Evolutionary conservation across 1,284 basidiomycete genomes (phyloP), one percentile per base, ranked within the genome.

Genomic region (Heterobasidion occidentale): DNA sequence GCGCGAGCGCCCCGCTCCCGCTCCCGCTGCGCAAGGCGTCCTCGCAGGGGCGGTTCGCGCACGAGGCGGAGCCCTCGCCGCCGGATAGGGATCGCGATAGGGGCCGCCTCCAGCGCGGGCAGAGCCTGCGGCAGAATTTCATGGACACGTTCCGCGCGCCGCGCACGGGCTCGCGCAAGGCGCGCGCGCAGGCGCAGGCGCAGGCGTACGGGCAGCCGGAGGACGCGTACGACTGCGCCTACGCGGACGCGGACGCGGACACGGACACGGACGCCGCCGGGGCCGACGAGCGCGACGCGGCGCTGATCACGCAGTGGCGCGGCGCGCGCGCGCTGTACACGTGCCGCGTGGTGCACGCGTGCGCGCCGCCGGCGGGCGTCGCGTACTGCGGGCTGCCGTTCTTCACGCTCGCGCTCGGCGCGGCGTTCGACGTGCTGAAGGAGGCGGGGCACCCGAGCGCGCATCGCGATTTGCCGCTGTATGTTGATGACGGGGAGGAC

Each of bases 401-500:
- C 74, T 86, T 90, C 66, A 77, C 74, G 14, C 74, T 92, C 15
- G 67, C 70, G 33, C 75, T 80, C 34, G 83, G 79, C 2, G 82
- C 86, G 36, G 65, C 81, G 44, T 83, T 83, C 56, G 80, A 85
- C 49, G 81, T 92, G 8, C 68, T 91, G 54, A 77, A 81, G 61
- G 89, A 91, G 67, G 83, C 81, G 0, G 88, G 89, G 1, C 89
- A 90, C 65, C 89, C 88, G 14, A 81, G 80, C 50, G 74, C 77
- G 34, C 86, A 88, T 63, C 74, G 77, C 2, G 80, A 86, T 60
- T 70, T 91, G 46, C 89, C 89, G 6, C 66, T 91, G 56, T 82
- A 83, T 63, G 83, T 90, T 36, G 88, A 90, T 62, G 87, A 90
- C 53, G 87, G 88, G 9, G 88, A 88, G 61, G 89, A 91, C 62